Percentiles rank a stretch among this genome's conserved stretches.
These are phyloP conservation scores for Porphyridium purpureum DNA, from an alignment of 23 red algal species.

Conservation along the genomic window DNA sequence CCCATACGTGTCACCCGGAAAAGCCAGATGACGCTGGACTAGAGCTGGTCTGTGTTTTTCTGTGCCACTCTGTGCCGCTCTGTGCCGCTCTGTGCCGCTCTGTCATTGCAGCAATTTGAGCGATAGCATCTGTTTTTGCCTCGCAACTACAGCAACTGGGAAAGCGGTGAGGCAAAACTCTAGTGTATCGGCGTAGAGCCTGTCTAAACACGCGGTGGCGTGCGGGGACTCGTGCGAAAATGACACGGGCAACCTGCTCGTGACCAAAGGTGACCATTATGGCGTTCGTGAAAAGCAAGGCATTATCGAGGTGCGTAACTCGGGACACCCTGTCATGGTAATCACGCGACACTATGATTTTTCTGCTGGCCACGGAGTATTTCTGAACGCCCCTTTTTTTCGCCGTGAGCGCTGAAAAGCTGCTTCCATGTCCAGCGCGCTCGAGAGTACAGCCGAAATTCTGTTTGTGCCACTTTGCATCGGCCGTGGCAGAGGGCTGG, in stretches of 20 bases:
- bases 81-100: too few species aligned
- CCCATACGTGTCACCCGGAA: slow-evolving; percentile 59
- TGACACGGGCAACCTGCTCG: slow-evolving; percentile 48
- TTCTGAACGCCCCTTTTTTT: slow-evolving; percentile 76
- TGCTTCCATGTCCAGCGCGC: slow-evolving; percentile 38
- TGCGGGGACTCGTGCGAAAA: slow-evolving; percentile 85
- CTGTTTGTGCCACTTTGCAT: slow-evolving; percentile 96
- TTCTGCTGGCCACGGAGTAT: slow-evolving; percentile 66
- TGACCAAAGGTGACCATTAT: slow-evolving; percentile 80
- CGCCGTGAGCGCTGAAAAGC: slow-evolving; percentile 24
- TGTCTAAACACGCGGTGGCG: slow-evolving; percentile 79
- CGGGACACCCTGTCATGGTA: slow-evolving; percentile 61
- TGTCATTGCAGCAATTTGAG: too few species aligned
- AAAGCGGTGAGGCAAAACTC: neutral
- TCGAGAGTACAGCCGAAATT: slow-evolving; percentile 16
- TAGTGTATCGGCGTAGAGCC: slow-evolving; percentile 1
- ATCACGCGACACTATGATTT: slow-evolving; percentile 53
- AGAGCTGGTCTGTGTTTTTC: too few species aligned
- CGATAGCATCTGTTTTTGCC: too few species aligned
- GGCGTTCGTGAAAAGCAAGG: slow-evolving; percentile 18
- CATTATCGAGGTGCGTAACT: slow-evolving; percentile 21
- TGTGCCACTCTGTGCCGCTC: too few species aligned
- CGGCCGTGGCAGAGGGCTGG: slow-evolving; percentile 89
- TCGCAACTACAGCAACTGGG: neutral
- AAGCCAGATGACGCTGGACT: slow-evolving; percentile 38